Evolutionary conservation across 169 alveolate genomes (phyloP).

Genomic region (Eimeria mitis): DNA sequence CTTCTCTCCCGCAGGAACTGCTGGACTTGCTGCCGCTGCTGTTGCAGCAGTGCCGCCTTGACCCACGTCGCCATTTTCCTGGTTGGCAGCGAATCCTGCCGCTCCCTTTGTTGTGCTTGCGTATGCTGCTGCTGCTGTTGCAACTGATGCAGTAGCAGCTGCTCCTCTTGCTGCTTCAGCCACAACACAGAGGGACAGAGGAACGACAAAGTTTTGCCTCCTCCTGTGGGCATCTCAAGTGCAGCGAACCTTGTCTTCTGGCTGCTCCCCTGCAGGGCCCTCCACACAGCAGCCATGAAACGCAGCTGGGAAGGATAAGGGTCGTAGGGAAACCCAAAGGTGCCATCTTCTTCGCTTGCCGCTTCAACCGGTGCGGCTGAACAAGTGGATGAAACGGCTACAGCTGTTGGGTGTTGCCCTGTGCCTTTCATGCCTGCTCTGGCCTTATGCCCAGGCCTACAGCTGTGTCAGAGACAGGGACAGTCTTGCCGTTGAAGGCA

Average conservation of each 20-base stretch:
- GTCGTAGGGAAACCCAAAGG: conserved; percentile 44
- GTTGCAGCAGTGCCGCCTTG: conserved; percentile 31
- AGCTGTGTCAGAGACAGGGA: background rate
- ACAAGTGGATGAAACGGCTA: background rate
- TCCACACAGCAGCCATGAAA: conserved; percentile 57
- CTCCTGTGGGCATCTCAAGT: conserved; percentile 79
- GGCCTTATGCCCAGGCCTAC: no score
- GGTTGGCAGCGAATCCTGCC: background rate
- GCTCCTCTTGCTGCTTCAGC: conserved; percentile 33
- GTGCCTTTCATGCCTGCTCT: background rate
- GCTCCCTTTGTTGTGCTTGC: conserved; percentile 11
- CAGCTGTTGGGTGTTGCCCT: background rate
- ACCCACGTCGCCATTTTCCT: conserved; percentile 33
- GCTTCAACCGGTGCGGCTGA: background rate
- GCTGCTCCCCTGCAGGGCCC: conserved; percentile 54
- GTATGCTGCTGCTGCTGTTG: conserved; percentile 33
- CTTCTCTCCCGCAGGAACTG: conserved; percentile 35
- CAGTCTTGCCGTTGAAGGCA: background rate
- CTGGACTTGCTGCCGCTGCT: conserved; percentile 31
- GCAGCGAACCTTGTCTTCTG: conserved; percentile 27
- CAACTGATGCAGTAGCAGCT: conserved; percentile 44
- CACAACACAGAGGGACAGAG: conserved; percentile 75
- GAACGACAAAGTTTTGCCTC: conserved; percentile 76
- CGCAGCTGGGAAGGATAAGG: conserved; percentile 42
- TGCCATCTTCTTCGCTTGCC: conserved; percentile 37